Conservation (phyloP, 805 yeast species). For the Blastobotrys mokoenaii region DNA sequence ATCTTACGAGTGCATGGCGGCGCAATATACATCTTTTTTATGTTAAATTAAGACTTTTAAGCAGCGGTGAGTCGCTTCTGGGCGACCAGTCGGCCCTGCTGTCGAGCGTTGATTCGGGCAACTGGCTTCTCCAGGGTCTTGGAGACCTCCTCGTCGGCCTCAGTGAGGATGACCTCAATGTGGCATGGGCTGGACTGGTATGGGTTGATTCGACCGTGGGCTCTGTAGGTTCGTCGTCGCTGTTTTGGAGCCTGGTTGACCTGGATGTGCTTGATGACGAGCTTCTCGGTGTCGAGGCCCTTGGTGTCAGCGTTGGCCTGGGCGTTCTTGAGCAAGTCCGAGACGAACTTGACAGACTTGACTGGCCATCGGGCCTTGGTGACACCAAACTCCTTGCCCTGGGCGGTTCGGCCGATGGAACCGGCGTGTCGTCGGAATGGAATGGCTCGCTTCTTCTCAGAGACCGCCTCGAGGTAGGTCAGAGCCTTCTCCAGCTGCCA, state of each 20-base stretch:
- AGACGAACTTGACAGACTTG: conserved; percentile 92
- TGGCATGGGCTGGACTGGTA: conserved; percentile 98
- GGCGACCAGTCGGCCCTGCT: conserved; percentile 82
- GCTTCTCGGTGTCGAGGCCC: conserved; percentile 93
- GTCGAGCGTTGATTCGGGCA: conserved; percentile 80
- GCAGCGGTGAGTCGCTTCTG: conserved; percentile 78
- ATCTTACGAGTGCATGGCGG: too few relatives aligned
- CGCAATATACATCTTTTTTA: not conserved
- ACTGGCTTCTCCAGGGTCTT: conserved; percentile 69
- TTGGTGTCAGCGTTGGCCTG: conserved; percentile 98
- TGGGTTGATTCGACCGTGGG: conserved; percentile 99
- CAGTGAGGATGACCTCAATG: conserved; percentile 95
- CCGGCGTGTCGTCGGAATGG: conserved; percentile 98
- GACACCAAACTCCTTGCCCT: conserved; percentile 99
- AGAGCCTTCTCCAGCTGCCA: conserved; percentile 97
- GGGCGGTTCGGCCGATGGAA: conserved; percentile 98
- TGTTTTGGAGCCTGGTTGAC: conserved; percentile 99
- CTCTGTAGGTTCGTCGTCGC: conserved; percentile 99
- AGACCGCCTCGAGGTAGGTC: conserved; percentile 89
- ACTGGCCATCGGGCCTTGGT: conserved; percentile 99
- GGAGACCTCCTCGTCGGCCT: conserved; percentile 87
- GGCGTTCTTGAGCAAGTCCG: conserved; percentile 94
- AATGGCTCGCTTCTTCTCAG: conserved; percentile 98
- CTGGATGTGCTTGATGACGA: conserved; percentile 96
- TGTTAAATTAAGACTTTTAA: conserved; percentile 7